These are phyloP conservation scores for Asterophora lycoperdoides DNA, from an alignment of 768 basidiomycete species.

Conservation along the genomic window DNA sequence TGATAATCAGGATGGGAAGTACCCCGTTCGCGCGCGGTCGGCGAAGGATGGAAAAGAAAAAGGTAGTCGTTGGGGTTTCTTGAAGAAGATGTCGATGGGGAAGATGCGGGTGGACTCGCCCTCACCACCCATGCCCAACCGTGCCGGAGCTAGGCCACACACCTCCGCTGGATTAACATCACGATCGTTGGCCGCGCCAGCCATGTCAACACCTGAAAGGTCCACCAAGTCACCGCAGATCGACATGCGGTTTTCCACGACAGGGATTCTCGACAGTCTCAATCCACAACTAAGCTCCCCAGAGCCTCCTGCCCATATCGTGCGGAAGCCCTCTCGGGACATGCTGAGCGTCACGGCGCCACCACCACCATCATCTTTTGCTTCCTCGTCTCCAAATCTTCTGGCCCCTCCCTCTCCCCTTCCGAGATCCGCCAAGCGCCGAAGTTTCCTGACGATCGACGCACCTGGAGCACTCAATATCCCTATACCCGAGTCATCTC, in stretches of 20 bases:
- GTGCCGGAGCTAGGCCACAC: constrained; percentile 27
- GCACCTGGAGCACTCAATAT: constrained; percentile 53
- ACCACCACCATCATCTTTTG: constrained; percentile 11
- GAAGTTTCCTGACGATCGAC: constrained; percentile 88
- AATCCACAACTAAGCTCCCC: constrained; percentile 28
- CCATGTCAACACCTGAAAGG: constrained; percentile 28
- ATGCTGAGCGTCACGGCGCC: constrained; percentile 20
- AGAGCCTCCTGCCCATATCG: constrained; percentile 21
- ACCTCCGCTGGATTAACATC: constrained; percentile 26
- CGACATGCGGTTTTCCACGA: constrained; percentile 69
- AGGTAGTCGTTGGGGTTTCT: constrained; percentile 85
- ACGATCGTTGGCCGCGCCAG: constrained; percentile 20
- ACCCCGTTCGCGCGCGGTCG: constrained; percentile 19
- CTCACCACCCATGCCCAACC: constrained; percentile 32
- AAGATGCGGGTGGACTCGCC: constrained; percentile 73
- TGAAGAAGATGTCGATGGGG: constrained; percentile 99
- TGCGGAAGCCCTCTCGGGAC: constrained; percentile 24
- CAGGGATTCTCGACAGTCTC: constrained; percentile 55
- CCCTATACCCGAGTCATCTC: constrained; percentile 57
- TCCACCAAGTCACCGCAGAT: constrained; percentile 53
- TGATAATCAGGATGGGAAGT: constrained; percentile 20
- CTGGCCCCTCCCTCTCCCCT: constrained; percentile 42
- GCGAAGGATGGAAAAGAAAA: constrained; percentile 51
- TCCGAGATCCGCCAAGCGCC: constrained; percentile 59
- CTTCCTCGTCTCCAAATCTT: constrained; percentile 30